Evolutionary conservation across 345 rosid species (phyloP).

Genomic region (Noccaea bulbosa): DNA sequence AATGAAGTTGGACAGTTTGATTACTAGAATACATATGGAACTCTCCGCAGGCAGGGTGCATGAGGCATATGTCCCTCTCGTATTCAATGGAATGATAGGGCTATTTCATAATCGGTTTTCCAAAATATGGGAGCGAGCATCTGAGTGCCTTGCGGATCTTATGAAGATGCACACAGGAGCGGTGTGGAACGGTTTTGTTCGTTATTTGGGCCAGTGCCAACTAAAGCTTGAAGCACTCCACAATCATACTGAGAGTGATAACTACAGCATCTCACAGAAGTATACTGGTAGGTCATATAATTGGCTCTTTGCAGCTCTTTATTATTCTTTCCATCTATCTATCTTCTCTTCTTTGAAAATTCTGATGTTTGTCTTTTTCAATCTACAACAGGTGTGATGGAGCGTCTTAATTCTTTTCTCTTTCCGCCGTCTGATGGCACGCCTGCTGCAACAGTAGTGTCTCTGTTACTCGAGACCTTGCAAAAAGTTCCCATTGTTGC

Average conservation of each 20-base stretch:
- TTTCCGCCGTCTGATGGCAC: too few species aligned
- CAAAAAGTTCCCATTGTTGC: conserved; percentile 67
- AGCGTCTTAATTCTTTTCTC: too few species aligned
- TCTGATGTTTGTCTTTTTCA: conserved; percentile 18
- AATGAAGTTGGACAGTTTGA: conserved; percentile 47
- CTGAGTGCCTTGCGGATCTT: conserved; percentile 70
- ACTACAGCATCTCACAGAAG: conserved; percentile 37
- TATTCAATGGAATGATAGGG: conserved; percentile 73
- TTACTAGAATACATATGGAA: conserved; percentile 56
- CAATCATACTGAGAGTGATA: conserved; percentile 41
- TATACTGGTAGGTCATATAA: conserved; percentile 47
- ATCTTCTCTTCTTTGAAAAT: neutral
- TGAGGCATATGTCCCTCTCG: conserved; percentile 54
- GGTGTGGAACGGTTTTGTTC: conserved; percentile 65
- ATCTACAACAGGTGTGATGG: conserved; percentile 50
- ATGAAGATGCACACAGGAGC: conserved; percentile 50
- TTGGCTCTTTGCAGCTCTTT: neutral
- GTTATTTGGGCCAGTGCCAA: conserved; percentile 53
- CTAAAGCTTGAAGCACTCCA: conserved; percentile 45
- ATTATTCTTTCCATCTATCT: neutral
- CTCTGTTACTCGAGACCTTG: conserved; percentile 66
- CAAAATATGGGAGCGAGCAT: conserved; percentile 59
- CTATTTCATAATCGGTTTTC: conserved; percentile 68
- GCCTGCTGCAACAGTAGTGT: conserved; percentile 53
- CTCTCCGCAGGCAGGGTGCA: conserved; percentile 63